These are phyloP conservation scores for Rhododendron vialii DNA, from an alignment of 148 eudicot genomes.

Conservation along the genomic window DNA sequence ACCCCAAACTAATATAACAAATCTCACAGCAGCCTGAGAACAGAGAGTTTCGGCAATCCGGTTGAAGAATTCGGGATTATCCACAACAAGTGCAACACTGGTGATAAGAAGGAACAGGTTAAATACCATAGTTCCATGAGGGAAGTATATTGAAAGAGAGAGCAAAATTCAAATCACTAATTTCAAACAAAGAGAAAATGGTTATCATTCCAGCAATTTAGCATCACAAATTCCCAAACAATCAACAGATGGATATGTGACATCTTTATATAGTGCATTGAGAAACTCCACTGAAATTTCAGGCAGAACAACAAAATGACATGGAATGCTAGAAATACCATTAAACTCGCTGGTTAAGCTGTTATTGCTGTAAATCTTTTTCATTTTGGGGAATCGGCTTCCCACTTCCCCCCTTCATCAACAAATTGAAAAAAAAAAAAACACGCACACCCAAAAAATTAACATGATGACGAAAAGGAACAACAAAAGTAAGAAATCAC, in stretches of 20 bases:
- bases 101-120: slow-evolving; percentile 11
- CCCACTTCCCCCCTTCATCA: neutral
- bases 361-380: neutral
- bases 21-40: slow-evolving; percentile 49
- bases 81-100: slow-evolving; percentile 86
- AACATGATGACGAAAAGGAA: neutral
- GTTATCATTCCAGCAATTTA: neutral
- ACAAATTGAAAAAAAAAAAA: neutral
- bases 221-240: neutral
- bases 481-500: neutral
- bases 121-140: slow-evolving; percentile 4
- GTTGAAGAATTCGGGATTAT: slow-evolving; percentile 68
- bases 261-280: neutral
- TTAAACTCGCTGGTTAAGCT: neutral
- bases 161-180: neutral
- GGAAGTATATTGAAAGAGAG: neutral
- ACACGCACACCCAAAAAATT: neutral
- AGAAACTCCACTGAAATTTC: neutral
- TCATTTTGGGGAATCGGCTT: neutral
- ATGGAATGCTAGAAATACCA: neutral
- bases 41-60: slow-evolving; percentile 50
- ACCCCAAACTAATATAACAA: slow-evolving; percentile 84
- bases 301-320: neutral
- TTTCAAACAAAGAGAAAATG: neutral
- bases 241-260: neutral